These are phyloP conservation scores for Leccinum aurantiacum DNA, from an alignment of 768 basidiomycete genomes.

Conservation along the genomic window DNA sequence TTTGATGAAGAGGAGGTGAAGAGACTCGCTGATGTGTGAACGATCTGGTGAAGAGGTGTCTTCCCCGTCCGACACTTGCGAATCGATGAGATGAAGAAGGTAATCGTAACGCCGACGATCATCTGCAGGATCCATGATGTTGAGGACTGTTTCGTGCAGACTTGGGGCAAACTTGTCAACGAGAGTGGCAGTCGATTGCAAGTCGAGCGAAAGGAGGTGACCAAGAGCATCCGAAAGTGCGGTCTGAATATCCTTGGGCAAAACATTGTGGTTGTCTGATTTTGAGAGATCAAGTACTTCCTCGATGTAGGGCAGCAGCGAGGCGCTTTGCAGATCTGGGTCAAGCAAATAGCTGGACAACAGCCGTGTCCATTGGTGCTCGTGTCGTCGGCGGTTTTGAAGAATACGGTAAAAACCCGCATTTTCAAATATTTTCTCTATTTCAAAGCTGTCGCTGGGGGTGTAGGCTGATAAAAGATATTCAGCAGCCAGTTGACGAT, in stretches of 20 bases:
- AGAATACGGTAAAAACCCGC: constrained; percentile 94
- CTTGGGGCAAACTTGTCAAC: constrained; percentile 67
- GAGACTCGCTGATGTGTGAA: constrained; percentile 43
- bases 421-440: constrained; percentile 67
- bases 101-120: constrained; percentile 70
- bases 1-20: constrained; percentile 64
- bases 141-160: constrained; percentile 65
- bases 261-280: constrained; percentile 44
- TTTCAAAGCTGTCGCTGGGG: constrained; percentile 71
- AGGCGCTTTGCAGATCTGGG: constrained; percentile 53
- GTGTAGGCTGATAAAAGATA: constrained; percentile 90
- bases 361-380: constrained; percentile 73
- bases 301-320: constrained; percentile 66
- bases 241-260: constrained; percentile 56
- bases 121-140: constrained; percentile 42
- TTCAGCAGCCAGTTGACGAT: constrained; percentile 93
- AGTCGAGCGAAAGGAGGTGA: constrained; percentile 56
- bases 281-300: constrained; percentile 54
- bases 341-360: constrained; percentile 77
- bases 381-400: constrained; percentile 74
- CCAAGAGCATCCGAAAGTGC: constrained; percentile 62
- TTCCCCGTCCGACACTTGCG: constrained; percentile 44
- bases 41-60: constrained; percentile 36
- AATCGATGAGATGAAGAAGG: constrained; percentile 68
- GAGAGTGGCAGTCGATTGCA: constrained; percentile 69